Evolutionary conservation across 2,329 filamentous ascomycete genomes (phyloP), one percentile per base, ranked within the genome.

Genomic region (Falciphora oryzae): DNA sequence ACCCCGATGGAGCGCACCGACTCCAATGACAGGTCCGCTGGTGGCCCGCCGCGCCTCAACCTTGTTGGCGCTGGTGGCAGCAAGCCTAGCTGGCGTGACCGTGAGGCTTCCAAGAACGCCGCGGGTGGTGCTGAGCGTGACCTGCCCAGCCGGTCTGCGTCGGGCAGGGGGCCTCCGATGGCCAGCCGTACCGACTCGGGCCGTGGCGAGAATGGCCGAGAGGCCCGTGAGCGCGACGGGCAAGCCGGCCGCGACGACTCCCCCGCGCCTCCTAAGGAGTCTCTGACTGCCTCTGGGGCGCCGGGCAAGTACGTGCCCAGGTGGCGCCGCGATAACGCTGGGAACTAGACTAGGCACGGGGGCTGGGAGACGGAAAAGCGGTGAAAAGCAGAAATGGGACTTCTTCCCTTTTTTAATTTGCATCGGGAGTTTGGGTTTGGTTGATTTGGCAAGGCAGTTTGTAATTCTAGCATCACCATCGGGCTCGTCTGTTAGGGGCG

Each of bases 241-340:
- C 27, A 31, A 28, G 57, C 4, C 13, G 58, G 58, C 61, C 72
- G 75, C 60, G 76, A 76, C 61, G 74, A 72, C 57, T 77, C 80
- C 57, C 74, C 80, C 11, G 72, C 80, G 62, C 73, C 80, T 61
- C 69, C 76, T 44, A 70, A 76, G 53, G 84, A 86, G 76, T 69
- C 79, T 61, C 76, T 85, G 66, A 82, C 81, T 71, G 75, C 85
- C 22, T 80, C 81, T 57, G 82, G 85, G 57, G 79, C 76, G 32
- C 71, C 82, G 59, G 85, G 85, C 70, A 88, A 86, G 75, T 89
- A 82, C 76, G 83, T 88, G 71, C 86, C 86, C 63, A 77, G 70
- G 70, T 74, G 69, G 57, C 71, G 72, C 31, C 70, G 70, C n/a
- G 67, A 64, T 62, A 69, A 67, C 27, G 66, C 44, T 63, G 67